A percentile compares a stretch with the other conserved stretches of the same genome.
phyloP scores from a whole-genome alignment of 2,329 filamentous ascomycete genomes.

The Onygenales sp. region DNA sequence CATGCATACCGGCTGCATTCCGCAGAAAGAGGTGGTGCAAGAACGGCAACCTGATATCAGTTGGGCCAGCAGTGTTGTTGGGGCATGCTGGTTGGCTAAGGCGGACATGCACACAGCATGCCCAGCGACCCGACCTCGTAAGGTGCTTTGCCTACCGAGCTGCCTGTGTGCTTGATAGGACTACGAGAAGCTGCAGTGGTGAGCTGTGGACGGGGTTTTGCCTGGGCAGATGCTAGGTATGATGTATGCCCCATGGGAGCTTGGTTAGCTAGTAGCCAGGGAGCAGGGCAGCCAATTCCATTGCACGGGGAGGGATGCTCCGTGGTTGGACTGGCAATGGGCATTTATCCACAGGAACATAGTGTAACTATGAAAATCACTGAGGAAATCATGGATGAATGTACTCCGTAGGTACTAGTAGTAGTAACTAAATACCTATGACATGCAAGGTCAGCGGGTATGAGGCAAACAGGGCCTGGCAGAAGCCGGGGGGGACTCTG shows the following conservation, averaged over 20 bases:
- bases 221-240: neutral
- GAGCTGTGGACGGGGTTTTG: neutral
- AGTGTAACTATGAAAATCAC: neutral
- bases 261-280: neutral
- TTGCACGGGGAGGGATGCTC: neutral
- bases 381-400: conserved; percentile 1
- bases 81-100: too few relatives aligned
- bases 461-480: neutral
- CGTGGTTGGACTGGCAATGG: too few relatives aligned
- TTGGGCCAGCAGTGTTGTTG: too few relatives aligned
- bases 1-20: neutral
- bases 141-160: too few relatives aligned
- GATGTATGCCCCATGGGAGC: too few relatives aligned
- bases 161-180: too few relatives aligned
- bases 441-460: neutral
- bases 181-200: too few relatives aligned
- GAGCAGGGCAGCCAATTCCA: conserved; percentile 4
- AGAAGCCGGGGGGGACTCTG: neutral
- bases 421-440: neutral
- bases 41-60: neutral
- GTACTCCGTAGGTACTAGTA: neutral
- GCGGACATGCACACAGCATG: too few relatives aligned
- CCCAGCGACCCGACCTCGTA: too few relatives aligned
- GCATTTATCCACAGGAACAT: too few relatives aligned
- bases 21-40: neutral